Percentiles rank a stretch among this genome's conserved stretches.
Conservation (phyloP, 1,284 basidiomycete species). For the Bjerkandera adusta region DNA sequence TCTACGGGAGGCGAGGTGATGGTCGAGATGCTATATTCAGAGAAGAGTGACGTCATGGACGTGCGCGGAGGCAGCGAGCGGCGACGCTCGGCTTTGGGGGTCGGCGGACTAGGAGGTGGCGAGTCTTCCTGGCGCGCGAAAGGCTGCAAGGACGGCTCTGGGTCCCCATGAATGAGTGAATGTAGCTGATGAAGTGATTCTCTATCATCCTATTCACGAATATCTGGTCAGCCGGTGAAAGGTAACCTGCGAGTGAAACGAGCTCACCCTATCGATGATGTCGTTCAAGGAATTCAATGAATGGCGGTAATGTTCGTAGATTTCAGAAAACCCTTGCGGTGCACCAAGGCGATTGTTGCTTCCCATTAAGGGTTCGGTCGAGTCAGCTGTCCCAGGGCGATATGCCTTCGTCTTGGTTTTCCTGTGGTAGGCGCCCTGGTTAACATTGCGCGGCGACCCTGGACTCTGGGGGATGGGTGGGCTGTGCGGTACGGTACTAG, state of each 20-base stretch:
- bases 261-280: conserved; percentile 70
- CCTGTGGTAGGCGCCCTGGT: conserved; percentile 35
- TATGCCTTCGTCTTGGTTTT: conserved; percentile 39
- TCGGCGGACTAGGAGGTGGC: conserved; percentile 17
- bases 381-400: conserved; percentile 56
- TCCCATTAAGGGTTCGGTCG: conserved; percentile 45
- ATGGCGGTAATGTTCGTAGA: conserved; percentile 74
- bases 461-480: conserved; percentile 17
- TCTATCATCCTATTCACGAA: conserved; percentile 57
- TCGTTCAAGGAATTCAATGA: conserved; percentile 74
- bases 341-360: conserved; percentile 19
- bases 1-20: conserved; percentile 40
- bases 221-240: conserved; percentile 6
- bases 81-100: conserved; percentile 51
- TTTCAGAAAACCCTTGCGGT: conserved; percentile 36
- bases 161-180: conserved; percentile 51
- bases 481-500: conserved; percentile 9
- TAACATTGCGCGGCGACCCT: conserved; percentile 39
- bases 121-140: conserved; percentile 16
- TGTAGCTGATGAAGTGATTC: conserved; percentile 72
- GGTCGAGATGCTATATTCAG: conserved; percentile 38
- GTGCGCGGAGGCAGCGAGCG: conserved; percentile 65
- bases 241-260: neutral
- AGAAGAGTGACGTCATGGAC: conserved; percentile 57
- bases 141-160: conserved; percentile 18